A percentile compares a stretch with the other conserved stretches of the same genome.
Conservation (phyloP, 768 basidiomycete genomes). For the Rhizopogon roseolus region DNA sequence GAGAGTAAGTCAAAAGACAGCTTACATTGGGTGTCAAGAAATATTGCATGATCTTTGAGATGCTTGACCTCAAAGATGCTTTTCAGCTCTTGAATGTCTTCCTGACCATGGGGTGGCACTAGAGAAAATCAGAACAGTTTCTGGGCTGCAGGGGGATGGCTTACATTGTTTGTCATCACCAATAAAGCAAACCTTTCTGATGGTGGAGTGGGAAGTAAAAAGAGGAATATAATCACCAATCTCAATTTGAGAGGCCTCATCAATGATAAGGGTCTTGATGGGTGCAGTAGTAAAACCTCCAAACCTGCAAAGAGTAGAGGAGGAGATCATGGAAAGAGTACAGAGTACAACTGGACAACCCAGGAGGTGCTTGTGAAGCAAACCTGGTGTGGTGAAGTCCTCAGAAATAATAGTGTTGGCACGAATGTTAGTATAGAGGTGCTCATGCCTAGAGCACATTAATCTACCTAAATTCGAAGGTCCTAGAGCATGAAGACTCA, state of each 20-base stretch:
- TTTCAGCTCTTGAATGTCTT: constrained; percentile 56
- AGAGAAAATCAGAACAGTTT: constrained; percentile 15
- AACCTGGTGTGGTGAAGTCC: constrained; percentile 20
- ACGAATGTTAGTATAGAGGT: constrained; percentile 52
- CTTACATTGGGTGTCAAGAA: constrained; percentile 76
- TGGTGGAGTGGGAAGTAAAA: constrained; percentile 25
- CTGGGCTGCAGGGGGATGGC: constrained; percentile 24
- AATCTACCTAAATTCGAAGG: constrained; percentile 4
- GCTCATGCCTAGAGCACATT: constrained; percentile 64
- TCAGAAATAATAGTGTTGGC: constrained; percentile 49
- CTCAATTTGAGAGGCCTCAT: constrained; percentile 69
- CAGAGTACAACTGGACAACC: constrained; percentile 62
- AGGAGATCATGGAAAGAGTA: constrained; percentile 75
- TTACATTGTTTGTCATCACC: constrained; percentile 65
- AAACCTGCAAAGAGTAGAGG: constrained; percentile 4
- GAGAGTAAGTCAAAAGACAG: constrained; percentile 2
- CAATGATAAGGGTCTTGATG: constrained; percentile 47
- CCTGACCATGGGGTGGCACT: constrained; percentile 83
- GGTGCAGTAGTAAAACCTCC: constrained; percentile 27
- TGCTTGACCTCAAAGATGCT: constrained; percentile 79
- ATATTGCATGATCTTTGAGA: constrained; percentile 40
- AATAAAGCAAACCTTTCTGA: constrained; percentile 57
- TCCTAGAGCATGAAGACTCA: constrained; percentile 25
- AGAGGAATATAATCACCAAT: constrained; percentile 46
- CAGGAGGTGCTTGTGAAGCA: constrained; percentile 26